Percentiles rank a stretch among this genome's conserved stretches.
phyloP scores from a whole-genome alignment of 2,329 filamentous ascomycete genomes.

The Ophiostoma populinum region DNA sequence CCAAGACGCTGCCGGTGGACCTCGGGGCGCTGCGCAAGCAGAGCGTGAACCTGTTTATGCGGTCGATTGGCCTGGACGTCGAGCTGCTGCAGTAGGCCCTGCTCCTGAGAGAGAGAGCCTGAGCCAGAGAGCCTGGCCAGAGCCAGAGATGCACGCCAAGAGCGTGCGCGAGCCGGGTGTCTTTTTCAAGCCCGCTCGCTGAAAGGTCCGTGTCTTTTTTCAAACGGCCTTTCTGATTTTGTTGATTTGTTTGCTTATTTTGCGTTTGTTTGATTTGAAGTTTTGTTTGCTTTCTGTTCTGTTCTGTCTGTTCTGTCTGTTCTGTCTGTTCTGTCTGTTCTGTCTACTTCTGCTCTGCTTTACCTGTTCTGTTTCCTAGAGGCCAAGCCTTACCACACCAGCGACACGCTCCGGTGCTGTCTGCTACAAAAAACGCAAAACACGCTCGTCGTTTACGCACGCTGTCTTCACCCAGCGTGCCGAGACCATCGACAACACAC shows the following conservation, averaged over 20 bases:
- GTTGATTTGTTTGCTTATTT: neutral
- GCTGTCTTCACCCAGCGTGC: no score
- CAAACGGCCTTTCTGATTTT: constrained; percentile 9
- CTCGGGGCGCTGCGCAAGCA: constrained; percentile 70
- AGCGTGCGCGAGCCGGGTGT: no score
- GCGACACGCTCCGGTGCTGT: neutral
- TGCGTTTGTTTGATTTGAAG: neutral
- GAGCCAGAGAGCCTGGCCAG: no score
- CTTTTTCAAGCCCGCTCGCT: neutral
- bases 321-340: neutral
- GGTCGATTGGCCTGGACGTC: constrained; percentile 94
- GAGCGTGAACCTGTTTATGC: constrained; percentile 97
- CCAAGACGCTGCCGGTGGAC: constrained; percentile 75
- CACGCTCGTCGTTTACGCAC: no score
- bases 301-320: neutral
- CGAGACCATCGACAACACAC: no score
- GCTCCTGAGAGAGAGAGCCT: neutral
- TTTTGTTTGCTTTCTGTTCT: neutral
- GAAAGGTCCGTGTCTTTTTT: constrained; percentile 9
- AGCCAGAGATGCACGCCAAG: no score
- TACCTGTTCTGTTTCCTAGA: neutral
- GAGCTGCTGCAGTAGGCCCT: constrained; percentile 37
- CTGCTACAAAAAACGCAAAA: no score
- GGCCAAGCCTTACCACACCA: neutral
- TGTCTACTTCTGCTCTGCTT: neutral